These are phyloP conservation scores for Trichophyton mentagrophytes DNA, from an alignment of 2,329 filamentous ascomycete genomes.

Conservation along the genomic window DNA sequence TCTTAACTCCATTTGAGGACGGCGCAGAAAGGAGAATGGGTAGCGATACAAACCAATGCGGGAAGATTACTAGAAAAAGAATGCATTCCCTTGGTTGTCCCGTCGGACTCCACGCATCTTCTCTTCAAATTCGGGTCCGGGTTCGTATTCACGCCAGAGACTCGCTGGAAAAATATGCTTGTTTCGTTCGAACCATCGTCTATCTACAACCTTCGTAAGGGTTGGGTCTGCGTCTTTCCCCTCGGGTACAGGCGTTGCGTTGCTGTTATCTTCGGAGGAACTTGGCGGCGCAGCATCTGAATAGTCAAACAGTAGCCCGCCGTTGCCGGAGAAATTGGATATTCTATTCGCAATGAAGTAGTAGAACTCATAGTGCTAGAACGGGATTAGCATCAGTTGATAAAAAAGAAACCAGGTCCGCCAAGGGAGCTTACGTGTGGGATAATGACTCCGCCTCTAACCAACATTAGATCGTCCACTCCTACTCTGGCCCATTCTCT, in stretches of 20 bases:
- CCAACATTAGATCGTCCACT: constrained; percentile 90
- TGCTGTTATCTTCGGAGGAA: constrained; percentile 25
- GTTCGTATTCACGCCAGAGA: constrained; percentile 89
- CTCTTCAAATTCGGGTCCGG: constrained; percentile 59
- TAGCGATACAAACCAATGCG: not conserved
- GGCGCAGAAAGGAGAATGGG: not conserved
- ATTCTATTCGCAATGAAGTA: constrained; percentile 76
- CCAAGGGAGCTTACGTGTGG: constrained; percentile 61
- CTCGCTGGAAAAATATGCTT: constrained; percentile 98
- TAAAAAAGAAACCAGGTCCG: constrained; percentile 2
- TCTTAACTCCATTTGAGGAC: not conserved
- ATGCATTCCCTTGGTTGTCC: constrained; percentile 79
- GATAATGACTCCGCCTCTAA: constrained; percentile 79
- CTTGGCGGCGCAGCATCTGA: constrained; percentile 33
- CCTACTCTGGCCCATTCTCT: constrained; percentile 86
- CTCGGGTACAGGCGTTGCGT: constrained; percentile 48
- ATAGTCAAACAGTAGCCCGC: constrained; percentile 69
- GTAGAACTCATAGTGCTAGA: constrained; percentile 90
- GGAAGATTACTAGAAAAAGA: constrained; percentile 55
- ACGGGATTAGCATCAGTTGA: not conserved
- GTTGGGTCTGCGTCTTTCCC: constrained; percentile 65
- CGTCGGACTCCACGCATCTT: constrained; percentile 59
- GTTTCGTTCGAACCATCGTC: constrained; percentile 92
- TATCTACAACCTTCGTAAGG: constrained; percentile 85
- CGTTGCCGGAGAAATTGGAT: constrained; percentile 56